Evolutionary conservation across 257 asterid species (phyloP), one percentile per base, ranked within the genome.

Genomic region (Solanum tarapatanum): DNA sequence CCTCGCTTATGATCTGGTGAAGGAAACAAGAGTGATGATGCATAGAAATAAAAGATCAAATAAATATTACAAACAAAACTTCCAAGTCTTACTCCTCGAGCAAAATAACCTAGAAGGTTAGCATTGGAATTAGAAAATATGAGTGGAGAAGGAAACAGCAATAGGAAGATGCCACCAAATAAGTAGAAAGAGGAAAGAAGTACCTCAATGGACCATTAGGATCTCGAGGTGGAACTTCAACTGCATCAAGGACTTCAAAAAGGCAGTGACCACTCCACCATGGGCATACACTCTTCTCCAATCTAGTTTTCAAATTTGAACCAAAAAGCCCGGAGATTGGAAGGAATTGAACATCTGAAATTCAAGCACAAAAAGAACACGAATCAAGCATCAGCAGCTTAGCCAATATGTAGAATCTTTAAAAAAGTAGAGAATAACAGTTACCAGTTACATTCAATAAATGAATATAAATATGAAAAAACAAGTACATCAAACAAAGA

Each of bases 181-280:
- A 12, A 28, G 32, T 32, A 48, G 70, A 68, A 68, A 69, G 83
- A 11, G 87, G 66, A 48, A 24, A 85, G 68, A 86, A 68, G 35
- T 89, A 97, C 99, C 99, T 94, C 87, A 96, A 94, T 87, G 99
- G 98, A 87, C 98, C 98, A 32, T 95, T 91, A 39, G 99, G 99
- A 90, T 97, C 99, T 86, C 98, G 99, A 4, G 43, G 11, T 7
- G 97, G 99, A 90, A 92, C 91, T 93, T 97, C 98, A 72, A 95
- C 86, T 36, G 92, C 94, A 90, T 97, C 99, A 86, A 97, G 99
- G 88, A 92, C 96, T 89, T 97, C 99, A 92, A 97, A 97, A 83
- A 97, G 97, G 90, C 98, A 96, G 16, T 94, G 93, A 60, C 99
- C 99, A 60, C 90, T 75, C 96, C 96, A 97, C 99, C 99, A 97